These are phyloP conservation scores for Xylaria sp. DNA, from an alignment of 2,329 filamentous ascomycete genomes.

Conservation along the genomic window DNA sequence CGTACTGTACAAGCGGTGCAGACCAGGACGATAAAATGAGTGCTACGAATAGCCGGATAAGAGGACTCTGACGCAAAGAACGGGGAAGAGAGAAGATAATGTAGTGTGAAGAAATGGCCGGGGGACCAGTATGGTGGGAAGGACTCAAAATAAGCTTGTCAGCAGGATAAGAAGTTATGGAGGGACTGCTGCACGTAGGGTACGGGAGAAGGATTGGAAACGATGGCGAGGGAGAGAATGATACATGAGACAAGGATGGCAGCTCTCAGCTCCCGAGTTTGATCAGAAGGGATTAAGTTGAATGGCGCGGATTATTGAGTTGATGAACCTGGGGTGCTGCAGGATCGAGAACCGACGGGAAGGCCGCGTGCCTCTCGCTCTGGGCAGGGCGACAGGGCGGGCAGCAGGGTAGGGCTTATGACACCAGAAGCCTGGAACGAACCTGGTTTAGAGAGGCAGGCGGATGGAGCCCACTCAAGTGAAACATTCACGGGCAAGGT, in stretches of 20 bases:
- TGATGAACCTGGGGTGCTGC: conserved; percentile 2
- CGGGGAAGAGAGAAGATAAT: conserved; percentile 5
- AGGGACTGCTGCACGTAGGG: not conserved
- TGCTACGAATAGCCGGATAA: not conserved
- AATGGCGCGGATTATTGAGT: conserved; percentile 10
- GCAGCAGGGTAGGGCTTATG: not conserved
- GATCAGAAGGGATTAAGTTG: conserved; percentile 1
- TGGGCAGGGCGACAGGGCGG: not conserved
- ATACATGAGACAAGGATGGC: conserved; percentile 14
- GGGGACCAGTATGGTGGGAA: conserved; percentile 16
- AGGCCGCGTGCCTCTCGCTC: conserved; percentile 10
- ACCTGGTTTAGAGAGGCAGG: conserved; percentile 1
- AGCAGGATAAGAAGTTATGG: not conserved
- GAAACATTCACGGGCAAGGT: conserved; percentile 36
- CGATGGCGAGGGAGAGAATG: conserved; percentile 4
- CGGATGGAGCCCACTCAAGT: conserved; percentile 35
- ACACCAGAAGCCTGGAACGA: conserved; percentile 8
- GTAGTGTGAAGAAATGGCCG: conserved; percentile 2
- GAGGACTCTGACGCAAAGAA: not conserved
- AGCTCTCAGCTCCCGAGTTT: conserved; percentile 8
- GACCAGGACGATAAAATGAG: not conserved
- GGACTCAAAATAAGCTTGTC: conserved; percentile 2
- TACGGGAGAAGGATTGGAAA: conserved; percentile 7
- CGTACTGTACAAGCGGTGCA: not conserved
- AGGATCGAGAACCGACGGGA: conserved; percentile 23